A percentile compares a stretch with the other conserved stretches of the same genome.
phyloP scores from a whole-genome alignment of 257 asterid genomes.

The Penstemon eatonii region DNA sequence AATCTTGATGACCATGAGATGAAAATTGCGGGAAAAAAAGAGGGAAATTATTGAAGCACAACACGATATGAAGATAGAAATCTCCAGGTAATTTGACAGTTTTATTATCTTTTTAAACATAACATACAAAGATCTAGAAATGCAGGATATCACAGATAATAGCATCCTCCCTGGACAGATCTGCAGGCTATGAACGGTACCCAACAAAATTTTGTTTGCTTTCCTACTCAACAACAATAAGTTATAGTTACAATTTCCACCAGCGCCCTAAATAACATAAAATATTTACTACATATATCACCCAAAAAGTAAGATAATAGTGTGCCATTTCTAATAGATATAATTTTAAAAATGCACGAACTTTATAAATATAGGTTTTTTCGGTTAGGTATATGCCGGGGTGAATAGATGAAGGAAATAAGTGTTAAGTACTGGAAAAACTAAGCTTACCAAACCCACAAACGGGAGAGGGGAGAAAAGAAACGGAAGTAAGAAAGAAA shows the following conservation, averaged over 20 bases:
- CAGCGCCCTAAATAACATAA: conserved; percentile 14
- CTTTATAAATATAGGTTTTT: neutral
- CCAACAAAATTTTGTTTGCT: neutral
- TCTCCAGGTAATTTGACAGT: conserved; percentile 4
- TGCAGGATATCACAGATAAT: conserved; percentile 1
- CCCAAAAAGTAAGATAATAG: too few relatives aligned
- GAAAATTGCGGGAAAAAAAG: conserved; percentile 8
- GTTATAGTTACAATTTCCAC: conserved; percentile 16
- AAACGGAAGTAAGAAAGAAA: neutral
- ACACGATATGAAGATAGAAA: neutral
- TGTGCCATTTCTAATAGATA: too few relatives aligned
- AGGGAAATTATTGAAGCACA: neutral
- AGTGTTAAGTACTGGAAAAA: neutral
- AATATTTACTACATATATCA: conserved; percentile 20
- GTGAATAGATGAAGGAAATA: conserved; percentile 5
- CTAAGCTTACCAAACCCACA: neutral
- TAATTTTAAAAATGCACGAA: neutral
- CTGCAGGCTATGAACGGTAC: conserved; percentile 2
- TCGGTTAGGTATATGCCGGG: neutral
- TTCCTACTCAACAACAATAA: conserved; percentile 22
- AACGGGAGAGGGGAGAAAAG: neutral
- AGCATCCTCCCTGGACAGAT: conserved; percentile 21
- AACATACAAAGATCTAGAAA: conserved; percentile 11
- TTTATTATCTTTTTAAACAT: conserved; percentile 1
- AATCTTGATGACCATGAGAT: conserved; percentile 18